phyloP scores from a whole-genome alignment of 306 rosid species.

The Gillenia trifoliata region DNA sequence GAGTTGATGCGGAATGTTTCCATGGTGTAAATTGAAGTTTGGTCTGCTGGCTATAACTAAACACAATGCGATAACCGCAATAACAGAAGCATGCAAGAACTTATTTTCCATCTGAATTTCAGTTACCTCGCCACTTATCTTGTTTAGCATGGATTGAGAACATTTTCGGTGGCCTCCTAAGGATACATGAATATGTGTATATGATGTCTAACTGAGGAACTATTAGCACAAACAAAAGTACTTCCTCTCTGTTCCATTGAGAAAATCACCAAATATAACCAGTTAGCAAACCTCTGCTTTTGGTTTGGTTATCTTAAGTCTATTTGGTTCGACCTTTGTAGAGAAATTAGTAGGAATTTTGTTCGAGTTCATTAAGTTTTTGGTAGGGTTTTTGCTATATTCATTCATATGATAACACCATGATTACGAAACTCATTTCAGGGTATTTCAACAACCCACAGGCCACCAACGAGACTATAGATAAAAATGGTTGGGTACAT shows the following conservation, averaged over 20 bases:
- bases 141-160: not conserved
- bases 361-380: not conserved
- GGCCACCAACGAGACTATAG: slow-evolving; percentile 72
- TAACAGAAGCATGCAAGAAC: not conserved
- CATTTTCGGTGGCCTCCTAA: too few relatives aligned
- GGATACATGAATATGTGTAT: too few relatives aligned
- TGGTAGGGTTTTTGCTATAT: not conserved
- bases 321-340: not conserved
- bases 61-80: not conserved
- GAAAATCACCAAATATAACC: not conserved
- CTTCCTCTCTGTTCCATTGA: not conserved
- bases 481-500: slow-evolving; percentile 76
- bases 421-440: slow-evolving; percentile 24
- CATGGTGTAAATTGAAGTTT: not conserved
- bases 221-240: not conserved
- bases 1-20: not conserved
- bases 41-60: not conserved
- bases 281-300: not conserved
- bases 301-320: not conserved
- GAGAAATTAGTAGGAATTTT: not conserved
- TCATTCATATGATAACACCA: slow-evolving; percentile 3
- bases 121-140: not conserved
- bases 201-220: too few relatives aligned
- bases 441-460: slow-evolving; percentile 81
- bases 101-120: not conserved